phyloP scores from a whole-genome alignment of 2,329 filamentous ascomycete species.

The Alternaria sp. region DNA sequence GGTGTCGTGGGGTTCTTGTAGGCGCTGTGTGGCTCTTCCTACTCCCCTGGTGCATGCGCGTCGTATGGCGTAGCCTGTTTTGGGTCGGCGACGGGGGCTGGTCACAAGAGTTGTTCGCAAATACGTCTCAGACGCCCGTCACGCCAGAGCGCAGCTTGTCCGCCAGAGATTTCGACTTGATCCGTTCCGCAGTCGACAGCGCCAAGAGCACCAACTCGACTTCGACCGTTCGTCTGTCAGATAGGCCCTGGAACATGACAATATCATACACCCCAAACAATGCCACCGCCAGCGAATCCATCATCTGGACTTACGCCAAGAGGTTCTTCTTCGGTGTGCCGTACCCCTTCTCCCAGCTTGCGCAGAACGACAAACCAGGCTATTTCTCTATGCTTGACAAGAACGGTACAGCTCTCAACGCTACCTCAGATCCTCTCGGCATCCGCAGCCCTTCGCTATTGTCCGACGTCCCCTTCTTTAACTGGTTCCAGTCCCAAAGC shows the following conservation, averaged over 20 bases:
- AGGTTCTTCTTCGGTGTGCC: constrained; percentile 49
- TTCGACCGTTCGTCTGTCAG: constrained; percentile 25
- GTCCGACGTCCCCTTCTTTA: constrained; percentile 66
- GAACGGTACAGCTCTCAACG: constrained; percentile 37
- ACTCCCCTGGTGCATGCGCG: constrained; percentile 89
- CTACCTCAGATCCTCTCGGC: constrained; percentile 36
- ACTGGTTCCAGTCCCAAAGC: constrained; percentile 63
- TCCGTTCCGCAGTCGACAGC: constrained; percentile 30
- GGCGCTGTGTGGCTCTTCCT: constrained; percentile 86
- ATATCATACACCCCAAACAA: constrained; percentile 53
- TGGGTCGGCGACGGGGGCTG: constrained; percentile 87
- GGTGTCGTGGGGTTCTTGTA: constrained; percentile 81
- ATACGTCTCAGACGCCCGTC: constrained; percentile 16
- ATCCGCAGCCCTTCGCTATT: constrained; percentile 53
- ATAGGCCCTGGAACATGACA: constrained; percentile 46
- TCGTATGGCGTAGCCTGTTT: constrained; percentile 92
- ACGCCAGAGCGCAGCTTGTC: constrained; percentile 3
- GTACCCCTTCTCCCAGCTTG: constrained; percentile 29
- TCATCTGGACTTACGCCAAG: constrained; percentile 57
- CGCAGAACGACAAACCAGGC: constrained; percentile 27
- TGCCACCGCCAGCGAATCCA: constrained; percentile 51
- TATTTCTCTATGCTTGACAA: constrained; percentile 33
- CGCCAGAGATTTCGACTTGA: constrained; percentile 24
- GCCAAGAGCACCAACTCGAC: constrained; percentile 30
- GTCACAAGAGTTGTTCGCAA: constrained; percentile 54